Conservation (phyloP, 140 eudicot genomes). For the Eryngium alpinum region DNA sequence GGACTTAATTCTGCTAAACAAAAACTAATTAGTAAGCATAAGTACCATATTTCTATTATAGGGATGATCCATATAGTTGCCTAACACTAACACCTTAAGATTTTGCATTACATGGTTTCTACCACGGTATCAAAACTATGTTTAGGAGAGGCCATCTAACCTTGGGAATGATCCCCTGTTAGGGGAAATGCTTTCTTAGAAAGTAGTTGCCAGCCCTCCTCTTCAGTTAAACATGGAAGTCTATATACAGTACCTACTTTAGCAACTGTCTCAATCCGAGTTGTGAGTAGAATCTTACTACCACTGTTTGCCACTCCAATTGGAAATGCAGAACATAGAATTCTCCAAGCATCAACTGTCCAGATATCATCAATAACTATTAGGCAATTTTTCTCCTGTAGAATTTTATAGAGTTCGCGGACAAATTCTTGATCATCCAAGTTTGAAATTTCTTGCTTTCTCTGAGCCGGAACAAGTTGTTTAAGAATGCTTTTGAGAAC, state of each 20-base stretch:
- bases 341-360: neutral
- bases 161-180: neutral
- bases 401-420: neutral
- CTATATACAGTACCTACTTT: neutral
- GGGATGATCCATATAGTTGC: no score
- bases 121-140: no score
- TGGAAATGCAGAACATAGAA: neutral
- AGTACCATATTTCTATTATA: no score
- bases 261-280: neutral
- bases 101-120: no score
- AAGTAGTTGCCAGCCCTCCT: constrained; percentile 13
- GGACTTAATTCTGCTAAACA: no score
- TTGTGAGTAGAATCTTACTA: neutral
- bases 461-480: neutral
- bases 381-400: neutral
- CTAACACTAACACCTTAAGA: no score
- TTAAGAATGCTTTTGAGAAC: constrained; percentile 6
- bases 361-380: neutral
- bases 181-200: neutral
- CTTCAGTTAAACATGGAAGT: neutral
- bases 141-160: neutral
- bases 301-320: neutral
- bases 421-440: neutral
- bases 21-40: no score
- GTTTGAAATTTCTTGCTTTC: neutral